Evolutionary conservation across 805 yeast species (phyloP), one percentile per base, ranked within the genome.

Genomic region (Cyberlindnera amylophila): DNA sequence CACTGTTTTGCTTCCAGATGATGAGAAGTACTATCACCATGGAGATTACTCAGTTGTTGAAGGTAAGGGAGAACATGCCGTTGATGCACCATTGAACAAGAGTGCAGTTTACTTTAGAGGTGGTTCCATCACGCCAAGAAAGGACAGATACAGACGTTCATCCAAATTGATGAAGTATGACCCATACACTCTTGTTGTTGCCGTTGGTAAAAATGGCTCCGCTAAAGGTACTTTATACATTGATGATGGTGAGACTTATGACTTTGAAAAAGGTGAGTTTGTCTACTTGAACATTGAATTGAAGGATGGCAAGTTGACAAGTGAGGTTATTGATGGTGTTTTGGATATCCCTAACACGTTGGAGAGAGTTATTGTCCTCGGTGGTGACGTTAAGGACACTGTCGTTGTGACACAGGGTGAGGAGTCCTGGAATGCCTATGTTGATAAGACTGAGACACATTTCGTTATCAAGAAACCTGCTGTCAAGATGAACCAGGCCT

Each of bases 161-260:
- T 65, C 95, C 3, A 79, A 72, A 57, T 65, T 86, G 48, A 86
- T 85, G 91, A 66, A 59, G 19, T 65, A 72, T 49, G 98, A 90
- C 59, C 96, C 97, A 4, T 87, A 80, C 59, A 84, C 95, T 0
- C 54, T 90, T 29, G 70, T 82, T 2, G 64, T 90, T 33, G 86
- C 86, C 0, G 69, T 81, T 10, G 70, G 69, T 42, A 51, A 56
- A 3, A 52, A 64, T 2, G 81, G 80, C 1, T 49, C 53, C 6
- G 88, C 90, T 0, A 61, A 62, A 0, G 85, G 86, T 2, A 61
- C 65, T 14, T 59, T 90, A 26, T 90, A 89, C 59, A 62, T 84
- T 29, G 98, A 90, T 60, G 98, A 90, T 62, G 96, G 95, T 13
- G 85, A 81, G 52, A 71, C 90, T 0, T 86, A 74, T 51, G 74